Base-by-base conservation (phyloP, 116 monocot genomes). In the Thalassia testudinum region DNA sequence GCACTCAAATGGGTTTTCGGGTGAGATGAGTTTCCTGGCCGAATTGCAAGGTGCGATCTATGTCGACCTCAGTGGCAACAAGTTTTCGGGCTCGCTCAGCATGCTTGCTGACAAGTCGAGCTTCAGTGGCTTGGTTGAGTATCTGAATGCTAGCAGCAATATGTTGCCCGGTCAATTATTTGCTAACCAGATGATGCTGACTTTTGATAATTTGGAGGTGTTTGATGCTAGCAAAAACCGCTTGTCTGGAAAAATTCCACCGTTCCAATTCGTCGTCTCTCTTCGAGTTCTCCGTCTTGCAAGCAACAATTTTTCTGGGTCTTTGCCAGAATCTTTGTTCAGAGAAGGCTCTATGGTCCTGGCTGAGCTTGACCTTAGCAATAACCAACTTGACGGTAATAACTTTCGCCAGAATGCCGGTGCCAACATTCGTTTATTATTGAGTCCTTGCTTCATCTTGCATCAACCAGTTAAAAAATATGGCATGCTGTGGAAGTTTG, bases 161-260 rank as follows among this genome's bases (percentile, higher is more conserved):
- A 47, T 20, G 28, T 50, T 90, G 42, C 75, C 90, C 16, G 80
- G 80, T 3, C 47, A 76, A 23, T 40, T 84, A 21, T 81, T 90
- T 57, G 63, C 51, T 21, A 53, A 63, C 38, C 64, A 72, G 43
- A 47, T 51, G 24, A 57, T 78, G 61, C 77, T 85, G 29, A 43
- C 72, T 42, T 81, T 90, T 57, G 85, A 84, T 44, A 77, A 47
- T 50, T 65, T 90, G 64, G 78, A 84, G 66, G 78, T 90, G 42
- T 84, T 90, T 62, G 90, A 90, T 65, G 80, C 81, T 12, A 78
- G 80, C 56, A 66, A 62, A 50, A 90, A 90, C 57, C 64, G 67
- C 63, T 68, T 84, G 12, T 59, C 19, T 43, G 90, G 85, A 17
- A 62, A 65, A 27, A 58, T 90, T 21, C 85, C 85, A 30, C 49